Conservation (phyloP, 2,329 filamentous ascomycete species). For the Xylaria sp. region DNA sequence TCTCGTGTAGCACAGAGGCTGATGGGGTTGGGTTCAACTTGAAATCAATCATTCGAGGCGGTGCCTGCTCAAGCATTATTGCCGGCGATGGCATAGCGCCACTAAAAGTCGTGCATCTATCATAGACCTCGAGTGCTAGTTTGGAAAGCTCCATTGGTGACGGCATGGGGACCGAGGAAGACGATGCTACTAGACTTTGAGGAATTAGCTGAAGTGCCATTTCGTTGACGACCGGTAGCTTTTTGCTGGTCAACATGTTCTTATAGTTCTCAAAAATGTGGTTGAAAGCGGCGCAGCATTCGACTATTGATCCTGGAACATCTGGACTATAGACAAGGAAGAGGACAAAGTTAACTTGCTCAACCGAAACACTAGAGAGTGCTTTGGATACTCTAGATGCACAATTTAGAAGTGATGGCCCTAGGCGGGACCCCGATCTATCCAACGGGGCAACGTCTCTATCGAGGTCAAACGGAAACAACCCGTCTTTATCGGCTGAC, state of each 20-base stretch:
- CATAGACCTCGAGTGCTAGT: constrained; percentile 80
- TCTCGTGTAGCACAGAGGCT: constrained; percentile 78
- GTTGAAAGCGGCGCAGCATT: constrained; percentile 80
- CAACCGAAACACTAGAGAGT: constrained; percentile 55
- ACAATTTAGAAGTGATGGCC: constrained; percentile 60
- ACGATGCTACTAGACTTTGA: constrained; percentile 72
- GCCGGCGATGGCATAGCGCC: constrained; percentile 73
- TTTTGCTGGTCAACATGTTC: constrained; percentile 61
- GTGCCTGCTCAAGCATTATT: constrained; percentile 75
- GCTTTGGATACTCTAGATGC: constrained; percentile 61
- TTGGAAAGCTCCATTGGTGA: constrained; percentile 68
- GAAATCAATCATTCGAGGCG: constrained; percentile 80
- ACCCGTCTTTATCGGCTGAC: constrained; percentile 59
- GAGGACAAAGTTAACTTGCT: constrained; percentile 74
- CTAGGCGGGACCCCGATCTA: constrained; percentile 56
- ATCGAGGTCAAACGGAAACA: constrained; percentile 63
- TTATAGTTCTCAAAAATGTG: constrained; percentile 74
- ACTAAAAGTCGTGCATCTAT: constrained; percentile 72
- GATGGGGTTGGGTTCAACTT: constrained; percentile 75
- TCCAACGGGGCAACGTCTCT: constrained; percentile 55
- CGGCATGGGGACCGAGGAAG: constrained; percentile 71
- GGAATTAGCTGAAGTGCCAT: constrained; percentile 83
- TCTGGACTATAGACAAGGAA: constrained; percentile 80
- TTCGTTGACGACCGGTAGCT: constrained; percentile 65
- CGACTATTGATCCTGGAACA: constrained; percentile 69